phyloP scores from a whole-genome alignment of 495 filamentous ascomycete species.

The Neurospora terricola region DNA sequence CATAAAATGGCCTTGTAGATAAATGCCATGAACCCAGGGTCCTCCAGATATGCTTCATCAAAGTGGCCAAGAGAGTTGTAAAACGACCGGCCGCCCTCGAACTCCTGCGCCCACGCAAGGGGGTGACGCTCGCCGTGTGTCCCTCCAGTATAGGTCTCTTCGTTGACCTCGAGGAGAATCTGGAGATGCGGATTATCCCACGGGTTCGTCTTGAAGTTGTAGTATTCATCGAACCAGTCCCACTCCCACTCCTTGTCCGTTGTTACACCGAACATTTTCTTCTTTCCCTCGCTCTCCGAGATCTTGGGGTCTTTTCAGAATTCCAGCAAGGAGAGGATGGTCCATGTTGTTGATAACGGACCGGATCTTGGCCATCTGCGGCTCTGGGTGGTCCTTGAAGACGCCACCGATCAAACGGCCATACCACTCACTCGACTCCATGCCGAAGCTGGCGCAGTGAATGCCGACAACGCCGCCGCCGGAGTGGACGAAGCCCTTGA shows the following conservation, averaged over 20 bases:
- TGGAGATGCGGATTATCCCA: conserved; percentile 5
- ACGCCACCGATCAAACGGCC: conserved; percentile 25
- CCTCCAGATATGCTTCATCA: conserved; percentile 23
- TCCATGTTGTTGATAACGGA: conserved; percentile 7
- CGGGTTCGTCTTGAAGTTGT: conserved; percentile 27
- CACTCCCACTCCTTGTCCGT: conserved; percentile 1
- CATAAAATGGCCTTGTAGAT: conserved; percentile 24
- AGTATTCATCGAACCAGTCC: conserved; percentile 33
- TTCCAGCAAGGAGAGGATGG: conserved; percentile 17
- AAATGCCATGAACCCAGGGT: conserved; percentile 23
- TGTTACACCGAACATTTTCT: neutral
- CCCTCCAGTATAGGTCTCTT: conserved; percentile 22
- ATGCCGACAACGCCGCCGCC: conserved; percentile 29
- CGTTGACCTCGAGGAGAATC: conserved; percentile 23
- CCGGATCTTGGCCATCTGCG: conserved; percentile 15
- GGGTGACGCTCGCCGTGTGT: conserved; percentile 22
- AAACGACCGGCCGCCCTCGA: conserved; percentile 27
- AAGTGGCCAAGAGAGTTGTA: conserved; percentile 33
- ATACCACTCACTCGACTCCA: conserved; percentile 21
- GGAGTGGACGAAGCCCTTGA: conserved; percentile 20
- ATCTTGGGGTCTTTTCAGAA: conserved; percentile 5
- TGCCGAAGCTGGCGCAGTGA: conserved; percentile 27
- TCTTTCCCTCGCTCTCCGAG: neutral
- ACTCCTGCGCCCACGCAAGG: conserved; percentile 27
- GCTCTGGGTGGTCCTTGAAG: conserved; percentile 26